phyloP scores from a whole-genome alignment of 2,329 filamentous ascomycete genomes.

The Aspergillus persii region DNA sequence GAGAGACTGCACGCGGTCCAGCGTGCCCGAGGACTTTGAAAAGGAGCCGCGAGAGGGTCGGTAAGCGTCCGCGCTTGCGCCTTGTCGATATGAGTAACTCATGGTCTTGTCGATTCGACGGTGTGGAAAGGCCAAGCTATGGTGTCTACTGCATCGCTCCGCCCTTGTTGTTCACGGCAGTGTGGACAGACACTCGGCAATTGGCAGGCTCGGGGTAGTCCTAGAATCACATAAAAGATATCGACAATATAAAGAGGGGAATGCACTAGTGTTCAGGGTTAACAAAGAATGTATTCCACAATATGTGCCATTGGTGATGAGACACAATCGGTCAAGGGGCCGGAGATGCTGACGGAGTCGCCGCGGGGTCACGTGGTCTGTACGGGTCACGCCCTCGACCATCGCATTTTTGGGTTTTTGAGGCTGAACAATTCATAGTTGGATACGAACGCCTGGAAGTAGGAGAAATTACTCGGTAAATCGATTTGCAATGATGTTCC shows the following conservation, averaged over 20 bases:
- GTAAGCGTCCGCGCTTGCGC: conserved; percentile 24
- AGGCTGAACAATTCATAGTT: background rate
- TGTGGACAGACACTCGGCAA: background rate
- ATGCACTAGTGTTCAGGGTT: background rate
- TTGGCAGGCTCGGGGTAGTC: background rate
- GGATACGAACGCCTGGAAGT: too few relatives aligned
- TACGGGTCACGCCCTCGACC: background rate
- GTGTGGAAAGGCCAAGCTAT: conserved; percentile 15
- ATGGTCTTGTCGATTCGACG: conserved; percentile 22
- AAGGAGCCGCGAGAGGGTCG: conserved; percentile 21
- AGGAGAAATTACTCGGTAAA: too few relatives aligned
- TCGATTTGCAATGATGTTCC: too few relatives aligned
- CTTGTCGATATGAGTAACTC: conserved; percentile 35
- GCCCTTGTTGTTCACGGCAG: conserved; percentile 7
- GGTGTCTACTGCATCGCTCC: conserved; percentile 19
- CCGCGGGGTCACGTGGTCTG: background rate
- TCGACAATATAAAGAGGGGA: background rate
- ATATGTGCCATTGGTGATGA: background rate
- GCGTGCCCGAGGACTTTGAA: conserved; percentile 10
- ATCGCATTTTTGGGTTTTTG: background rate
- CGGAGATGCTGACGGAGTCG: background rate
- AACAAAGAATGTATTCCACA: background rate
- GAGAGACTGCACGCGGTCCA: conserved; percentile 15
- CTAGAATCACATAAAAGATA: background rate
- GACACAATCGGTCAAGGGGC: background rate